Evolutionary conservation across 306 rosid genomes (phyloP), one percentile per base, ranked within the genome.

Genomic region (Trifolium repens): DNA sequence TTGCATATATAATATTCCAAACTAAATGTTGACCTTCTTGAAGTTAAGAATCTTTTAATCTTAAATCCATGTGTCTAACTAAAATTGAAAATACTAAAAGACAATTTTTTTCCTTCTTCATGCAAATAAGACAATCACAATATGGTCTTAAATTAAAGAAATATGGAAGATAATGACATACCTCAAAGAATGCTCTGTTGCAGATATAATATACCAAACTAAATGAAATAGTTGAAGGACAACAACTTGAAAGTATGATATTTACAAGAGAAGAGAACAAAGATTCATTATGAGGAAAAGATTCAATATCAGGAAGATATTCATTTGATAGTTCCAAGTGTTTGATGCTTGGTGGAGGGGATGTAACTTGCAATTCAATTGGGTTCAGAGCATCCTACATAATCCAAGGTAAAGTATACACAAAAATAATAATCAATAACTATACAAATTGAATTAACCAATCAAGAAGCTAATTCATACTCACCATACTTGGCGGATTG

Each of bases 291-390:
- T 15, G 7, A 0, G 77, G 74, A 19, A 14, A 42, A 43, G 15
- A 5, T 1, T 7, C 30, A 2, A 2, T 1, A 2, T 26, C 0
- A 26, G 30, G 30, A 26, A 26, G 0, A 26, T 26, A 26, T 26
- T 1, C 2, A 0, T 26, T 2, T 22, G 24, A 15, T 1, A 72
- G 22, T 8, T 53, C 8, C 63, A 73, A 57, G n/a, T 66, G 16
- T 66, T 72, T 79, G 64, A 79, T 66, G 61, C 62, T 54, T 55
- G 83, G 83, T 0, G 64, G 70, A 66, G 54, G 39, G 26, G 70
- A 44, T 22, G 53, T 53, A 65, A 37, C 69, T 43, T 14, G 71
- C 74, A 67, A 57, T n/a, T 7, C 47, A 2, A 10, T 5, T 37
- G 22, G 16, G 54, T 73, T n/a, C 37, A 44, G 9, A 8, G 14